phyloP scores from a whole-genome alignment of 257 asterid genomes.

The Gentiana macrophylla region DNA sequence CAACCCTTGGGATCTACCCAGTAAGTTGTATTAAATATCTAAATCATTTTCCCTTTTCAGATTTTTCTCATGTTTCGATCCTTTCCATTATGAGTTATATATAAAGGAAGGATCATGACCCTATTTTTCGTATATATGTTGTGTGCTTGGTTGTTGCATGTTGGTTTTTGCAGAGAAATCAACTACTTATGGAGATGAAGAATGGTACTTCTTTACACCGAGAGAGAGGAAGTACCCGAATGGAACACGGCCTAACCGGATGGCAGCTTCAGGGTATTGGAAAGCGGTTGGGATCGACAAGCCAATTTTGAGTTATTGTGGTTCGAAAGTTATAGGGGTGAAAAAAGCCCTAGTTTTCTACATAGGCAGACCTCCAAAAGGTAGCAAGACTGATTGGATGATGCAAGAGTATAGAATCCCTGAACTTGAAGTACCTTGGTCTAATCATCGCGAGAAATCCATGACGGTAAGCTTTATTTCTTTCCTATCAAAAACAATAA shows the following conservation, averaged over 20 bases:
- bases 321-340: slow-evolving; percentile 8
- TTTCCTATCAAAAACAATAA: no score
- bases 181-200: slow-evolving; percentile 7
- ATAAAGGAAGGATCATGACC: no score
- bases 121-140: background rate
- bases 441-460: slow-evolving; percentile 4
- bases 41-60: background rate
- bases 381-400: slow-evolving; percentile 20
- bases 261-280: slow-evolving; percentile 19
- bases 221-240: slow-evolving; percentile 23
- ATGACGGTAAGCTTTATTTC: slow-evolving; percentile 11
- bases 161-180: slow-evolving; percentile 9
- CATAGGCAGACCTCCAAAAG: slow-evolving; percentile 14
- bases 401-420: slow-evolving; percentile 22
- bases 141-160: background rate
- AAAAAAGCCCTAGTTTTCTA: slow-evolving; percentile 23
- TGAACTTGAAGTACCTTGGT: background rate
- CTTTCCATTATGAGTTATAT: background rate
- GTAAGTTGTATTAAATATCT: background rate
- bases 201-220: slow-evolving; percentile 20
- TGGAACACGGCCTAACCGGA: slow-evolving; percentile 21
- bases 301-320: slow-evolving; percentile 8
- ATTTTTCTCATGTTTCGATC: background rate
- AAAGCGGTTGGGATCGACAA: slow-evolving; percentile 20
- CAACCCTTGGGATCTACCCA: slow-evolving; percentile 20